phyloP scores from a whole-genome alignment of 1,284 basidiomycete genomes.

The Sporisorium scitamineum region DNA sequence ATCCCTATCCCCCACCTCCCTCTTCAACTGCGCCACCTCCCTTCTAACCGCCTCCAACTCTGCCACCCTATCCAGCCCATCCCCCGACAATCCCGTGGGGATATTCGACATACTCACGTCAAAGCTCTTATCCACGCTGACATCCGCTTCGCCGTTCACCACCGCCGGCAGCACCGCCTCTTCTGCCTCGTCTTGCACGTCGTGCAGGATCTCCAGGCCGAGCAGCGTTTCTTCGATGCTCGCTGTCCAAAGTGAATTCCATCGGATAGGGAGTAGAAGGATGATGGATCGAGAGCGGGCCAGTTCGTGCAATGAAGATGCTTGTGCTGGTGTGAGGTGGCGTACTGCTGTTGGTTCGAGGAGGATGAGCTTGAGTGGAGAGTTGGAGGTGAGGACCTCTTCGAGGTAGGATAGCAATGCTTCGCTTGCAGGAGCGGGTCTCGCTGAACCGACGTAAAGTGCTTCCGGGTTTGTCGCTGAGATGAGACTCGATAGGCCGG shows the following conservation, averaged over 20 bases:
- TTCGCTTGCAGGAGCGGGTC: not conserved
- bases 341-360: constrained; percentile 32
- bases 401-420: constrained; percentile 8
- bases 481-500: not conserved
- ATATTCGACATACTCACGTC: constrained; percentile 48
- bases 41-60: constrained; percentile 17
- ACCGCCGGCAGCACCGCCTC: not conserved
- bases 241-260: constrained; percentile 10
- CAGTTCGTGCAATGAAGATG: constrained; percentile 14
- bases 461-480: constrained; percentile 10
- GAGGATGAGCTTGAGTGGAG: constrained; percentile 1
- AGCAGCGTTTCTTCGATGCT: constrained; percentile 38
- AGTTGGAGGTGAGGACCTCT: constrained; percentile 1
- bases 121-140: constrained; percentile 32
- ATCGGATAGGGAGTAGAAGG: constrained; percentile 28
- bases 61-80: constrained; percentile 9
- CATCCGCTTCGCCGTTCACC: constrained; percentile 14
- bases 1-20: constrained; percentile 14
- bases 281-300: constrained; percentile 3
- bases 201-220: constrained; percentile 41
- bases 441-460: constrained; percentile 29
- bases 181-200: constrained; percentile 7
- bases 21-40: constrained; percentile 21
- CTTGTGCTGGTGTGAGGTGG: constrained; percentile 12
- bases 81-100: constrained; percentile 26